phyloP scores from a whole-genome alignment of 805 yeast genomes.

The Spathaspora passalidarum region DNA sequence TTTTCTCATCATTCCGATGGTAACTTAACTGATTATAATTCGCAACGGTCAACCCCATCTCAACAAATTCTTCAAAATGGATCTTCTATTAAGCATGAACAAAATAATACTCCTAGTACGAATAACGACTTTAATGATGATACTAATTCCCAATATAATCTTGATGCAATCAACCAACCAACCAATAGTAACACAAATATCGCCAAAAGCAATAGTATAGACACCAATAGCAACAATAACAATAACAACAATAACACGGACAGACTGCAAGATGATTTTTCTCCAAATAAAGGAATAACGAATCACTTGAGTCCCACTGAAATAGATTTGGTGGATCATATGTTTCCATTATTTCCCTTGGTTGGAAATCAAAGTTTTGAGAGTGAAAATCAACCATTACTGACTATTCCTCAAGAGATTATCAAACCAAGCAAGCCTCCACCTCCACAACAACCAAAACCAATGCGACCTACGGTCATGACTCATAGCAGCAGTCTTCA shows the following conservation, averaged over 20 bases:
- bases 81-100: neutral
- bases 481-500: neutral
- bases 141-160: neutral
- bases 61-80: slow-evolving; percentile 1
- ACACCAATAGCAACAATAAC: neutral
- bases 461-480: slow-evolving; percentile 15
- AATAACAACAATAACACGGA: neutral
- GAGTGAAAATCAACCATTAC: slow-evolving; percentile 32
- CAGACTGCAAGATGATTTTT: neutral
- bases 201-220: slow-evolving; percentile 1
- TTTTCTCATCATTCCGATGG: slow-evolving; percentile 13
- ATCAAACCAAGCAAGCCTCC: neutral
- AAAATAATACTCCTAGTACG: neutral
- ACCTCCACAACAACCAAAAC: slow-evolving; percentile 19
- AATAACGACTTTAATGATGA: neutral
- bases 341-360: slow-evolving; percentile 43
- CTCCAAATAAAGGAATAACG: neutral
- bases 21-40: neutral
- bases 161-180: neutral
- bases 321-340: slow-evolving; percentile 28
- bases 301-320: slow-evolving; percentile 12
- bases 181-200: neutral
- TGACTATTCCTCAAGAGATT: slow-evolving; percentile 15
- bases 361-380: slow-evolving; percentile 39
- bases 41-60: slow-evolving; percentile 1